Conservation (phyloP, 1,139 yeast species). For the Saccharomyces hybrid region DNA sequence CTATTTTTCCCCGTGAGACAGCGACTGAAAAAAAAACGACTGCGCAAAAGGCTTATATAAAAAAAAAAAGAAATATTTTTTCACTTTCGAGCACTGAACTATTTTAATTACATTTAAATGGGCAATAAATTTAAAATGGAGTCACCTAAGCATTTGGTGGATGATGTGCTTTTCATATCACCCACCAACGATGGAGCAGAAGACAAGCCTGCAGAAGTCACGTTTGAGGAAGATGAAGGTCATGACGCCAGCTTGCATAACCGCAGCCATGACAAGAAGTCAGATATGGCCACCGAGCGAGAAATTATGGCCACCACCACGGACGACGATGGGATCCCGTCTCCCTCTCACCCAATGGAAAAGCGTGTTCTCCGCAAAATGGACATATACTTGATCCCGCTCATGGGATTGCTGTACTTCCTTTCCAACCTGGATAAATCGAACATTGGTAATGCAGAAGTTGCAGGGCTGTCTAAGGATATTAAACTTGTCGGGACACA, state of each 20-base stretch:
- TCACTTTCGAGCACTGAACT: neutral
- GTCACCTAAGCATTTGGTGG: neutral
- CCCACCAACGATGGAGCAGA: constrained; percentile 1
- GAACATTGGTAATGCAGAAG: constrained; percentile 53
- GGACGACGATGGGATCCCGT: constrained; percentile 25
- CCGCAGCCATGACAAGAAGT: constrained; percentile 8
- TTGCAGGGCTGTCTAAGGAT: constrained; percentile 49
- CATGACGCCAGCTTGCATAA: neutral
- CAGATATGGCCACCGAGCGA: constrained; percentile 11
- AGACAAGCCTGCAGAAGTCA: neutral
- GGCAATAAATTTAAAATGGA: neutral
- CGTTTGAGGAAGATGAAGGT: neutral
- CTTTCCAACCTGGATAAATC: constrained; percentile 52
- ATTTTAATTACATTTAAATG: neutral
- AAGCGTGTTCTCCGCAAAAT: constrained; percentile 39
- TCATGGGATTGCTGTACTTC: constrained; percentile 46
- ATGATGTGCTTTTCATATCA: neutral
- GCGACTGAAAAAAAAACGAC: constrained; percentile 1
- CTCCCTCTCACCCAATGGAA: constrained; percentile 32
- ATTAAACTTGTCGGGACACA: constrained; percentile 41
- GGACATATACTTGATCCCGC: constrained; percentile 47
- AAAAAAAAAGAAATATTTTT: neutral
- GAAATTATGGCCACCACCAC: constrained; percentile 21
- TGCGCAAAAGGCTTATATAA: neutral
- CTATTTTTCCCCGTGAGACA: neutral